Evolutionary conservation across 352 stramenopile species (phyloP).

Genomic region (Phytopythium chamaehyphon): DNA sequence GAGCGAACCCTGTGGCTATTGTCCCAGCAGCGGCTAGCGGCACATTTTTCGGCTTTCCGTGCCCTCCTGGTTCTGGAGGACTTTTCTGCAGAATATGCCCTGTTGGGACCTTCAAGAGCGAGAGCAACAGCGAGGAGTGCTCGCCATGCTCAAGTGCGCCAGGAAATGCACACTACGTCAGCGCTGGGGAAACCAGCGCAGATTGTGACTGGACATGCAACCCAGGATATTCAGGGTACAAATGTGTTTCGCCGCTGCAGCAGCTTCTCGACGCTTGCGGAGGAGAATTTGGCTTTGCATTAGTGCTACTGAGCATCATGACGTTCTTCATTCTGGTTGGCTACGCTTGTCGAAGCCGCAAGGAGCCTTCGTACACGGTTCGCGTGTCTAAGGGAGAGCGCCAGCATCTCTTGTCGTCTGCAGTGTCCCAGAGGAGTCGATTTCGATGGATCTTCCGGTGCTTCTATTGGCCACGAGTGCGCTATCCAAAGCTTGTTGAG

Average conservation of each 20-base stretch:
- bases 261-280: slow-evolving; percentile 74
- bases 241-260: slow-evolving; percentile 71
- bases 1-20: slow-evolving; percentile 11
- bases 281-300: slow-evolving; percentile 64
- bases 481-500: slow-evolving; percentile 75
- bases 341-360: slow-evolving; percentile 64
- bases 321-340: slow-evolving; percentile 69
- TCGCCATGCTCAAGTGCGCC: slow-evolving; percentile 55
- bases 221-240: slow-evolving; percentile 66
- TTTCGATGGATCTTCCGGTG: slow-evolving; percentile 57
- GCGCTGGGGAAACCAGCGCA: slow-evolving; percentile 33
- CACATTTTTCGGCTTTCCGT: slow-evolving; percentile 80
- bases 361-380: slow-evolving; percentile 56
- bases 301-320: slow-evolving; percentile 64
- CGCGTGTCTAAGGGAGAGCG: slow-evolving; percentile 46
- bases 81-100: slow-evolving; percentile 64
- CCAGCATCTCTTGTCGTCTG: slow-evolving; percentile 58
- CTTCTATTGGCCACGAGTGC: slow-evolving; percentile 72
- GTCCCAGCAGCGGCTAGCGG: slow-evolving; percentile 41
- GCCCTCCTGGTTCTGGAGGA: slow-evolving; percentile 62
- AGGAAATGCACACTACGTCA: slow-evolving; percentile 64
- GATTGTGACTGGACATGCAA: slow-evolving; percentile 72
- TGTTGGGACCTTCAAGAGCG: slow-evolving; percentile 66
- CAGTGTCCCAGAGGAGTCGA: slow-evolving; percentile 48
- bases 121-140: slow-evolving; percentile 78